Evolutionary conservation across 2,329 filamentous ascomycete genomes (phyloP), one percentile per base, ranked within the genome.

Genomic region (Fusarium sp.): DNA sequence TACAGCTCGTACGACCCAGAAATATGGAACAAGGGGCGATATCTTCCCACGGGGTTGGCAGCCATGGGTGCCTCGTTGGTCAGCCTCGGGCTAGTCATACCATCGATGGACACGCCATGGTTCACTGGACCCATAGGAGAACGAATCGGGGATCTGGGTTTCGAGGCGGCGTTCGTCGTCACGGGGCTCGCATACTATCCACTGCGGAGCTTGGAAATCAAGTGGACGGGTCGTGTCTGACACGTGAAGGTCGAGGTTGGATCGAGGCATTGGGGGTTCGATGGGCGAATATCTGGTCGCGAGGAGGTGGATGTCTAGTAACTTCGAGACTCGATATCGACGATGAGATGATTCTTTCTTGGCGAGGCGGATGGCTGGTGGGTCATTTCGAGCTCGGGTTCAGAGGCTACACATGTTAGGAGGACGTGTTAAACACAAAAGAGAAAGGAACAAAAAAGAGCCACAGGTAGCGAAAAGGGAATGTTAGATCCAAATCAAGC

Each of bases 61-160:
- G 86, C 86, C 5, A 74, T 87, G 11, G 79, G 80, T 5, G 86
- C 86, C 3, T 88, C 83, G 7, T 31, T 86, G 3, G 61, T 85
- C 56, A 85, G 85, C 27, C 66, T 87, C 65, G 85, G 77, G 3
- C 68, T 87, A 27, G 81, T 85, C 1, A 75, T 86, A 6, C 85
- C 85, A 5, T 79, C 81, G 18, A 86, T 87, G 80, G 79, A 78
- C 20, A 84, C 86, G 68, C 82, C 82, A 9, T 86, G 84, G 84
- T 87, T 80, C 65, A 80, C 80, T 4, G 85, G 85, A 9, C 84
- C 85, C 5, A 82, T 87, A 54, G 85, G 84, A 4, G 66, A 77
- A 70, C 81, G 75, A 8, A 84, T 85, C 14, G 85, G 85, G 4
- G 85, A 87, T 72, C 80, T 87, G 40, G 85, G 85, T 2, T 87